phyloP scores from a whole-genome alignment of 257 asterid genomes.

The Nicotiana sylvestris region DNA sequence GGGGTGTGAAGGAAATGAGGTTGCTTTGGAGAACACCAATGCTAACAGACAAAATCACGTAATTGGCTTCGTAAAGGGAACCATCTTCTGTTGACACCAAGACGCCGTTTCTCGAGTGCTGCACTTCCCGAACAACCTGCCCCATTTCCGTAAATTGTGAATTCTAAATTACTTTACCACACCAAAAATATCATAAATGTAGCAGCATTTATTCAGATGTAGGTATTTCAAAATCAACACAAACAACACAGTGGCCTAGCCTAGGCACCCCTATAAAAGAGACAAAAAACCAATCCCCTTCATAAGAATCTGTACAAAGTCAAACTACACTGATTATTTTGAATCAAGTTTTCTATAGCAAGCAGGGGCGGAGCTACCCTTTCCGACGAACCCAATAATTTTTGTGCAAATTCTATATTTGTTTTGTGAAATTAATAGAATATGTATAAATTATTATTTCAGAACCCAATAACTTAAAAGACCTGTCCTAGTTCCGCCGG shows the following conservation, averaged over 20 bases:
- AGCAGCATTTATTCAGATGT: conserved; percentile 18
- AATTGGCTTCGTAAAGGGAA: conserved; percentile 75
- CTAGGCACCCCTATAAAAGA: not conserved
- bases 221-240: conserved; percentile 3
- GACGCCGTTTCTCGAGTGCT: conserved; percentile 84
- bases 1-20: conserved; percentile 70
- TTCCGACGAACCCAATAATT: too few species aligned
- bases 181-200: conserved; percentile 20
- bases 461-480: too few species aligned
- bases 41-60: conserved; percentile 77
- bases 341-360: not conserved
- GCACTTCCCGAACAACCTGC: conserved; percentile 87
- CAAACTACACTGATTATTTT: conserved; percentile 21
- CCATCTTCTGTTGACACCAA: conserved; percentile 79
- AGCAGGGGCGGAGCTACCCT: not conserved
- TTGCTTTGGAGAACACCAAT: conserved; percentile 89
- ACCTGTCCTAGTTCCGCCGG: too few species aligned
- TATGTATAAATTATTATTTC: too few species aligned
- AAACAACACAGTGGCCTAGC: conserved; percentile 11
- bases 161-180: not conserved
- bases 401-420: too few species aligned
- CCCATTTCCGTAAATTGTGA: conserved; percentile 27
- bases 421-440: too few species aligned
- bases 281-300: not conserved
- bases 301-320: conserved; percentile 9